These are phyloP conservation scores for Daldinia concentrica DNA, from an alignment of 495 filamentous ascomycete genomes.

Conservation along the genomic window DNA sequence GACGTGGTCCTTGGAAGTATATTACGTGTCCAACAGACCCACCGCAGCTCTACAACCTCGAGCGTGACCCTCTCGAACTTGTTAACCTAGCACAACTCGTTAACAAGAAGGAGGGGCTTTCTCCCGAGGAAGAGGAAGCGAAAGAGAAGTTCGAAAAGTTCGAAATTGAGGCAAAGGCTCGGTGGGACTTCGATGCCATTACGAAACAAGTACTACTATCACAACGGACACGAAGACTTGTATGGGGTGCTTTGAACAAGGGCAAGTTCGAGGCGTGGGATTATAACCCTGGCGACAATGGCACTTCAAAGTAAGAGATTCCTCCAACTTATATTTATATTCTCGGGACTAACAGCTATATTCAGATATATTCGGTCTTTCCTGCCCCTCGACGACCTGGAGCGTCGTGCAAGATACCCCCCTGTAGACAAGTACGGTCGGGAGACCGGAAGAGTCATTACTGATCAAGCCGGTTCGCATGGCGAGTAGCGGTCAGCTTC, in stretches of 20 bases:
- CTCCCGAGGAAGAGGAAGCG: conserved; percentile 53
- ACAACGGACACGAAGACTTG: conserved; percentile 75
- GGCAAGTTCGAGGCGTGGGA: conserved; percentile 80
- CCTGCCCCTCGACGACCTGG: conserved; percentile 73
- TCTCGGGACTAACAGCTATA: conserved; percentile 11
- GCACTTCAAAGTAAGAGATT: conserved; percentile 67
- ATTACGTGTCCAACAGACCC: conserved; percentile 82
- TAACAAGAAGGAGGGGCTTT: conserved; percentile 46
- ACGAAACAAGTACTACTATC: conserved; percentile 71
- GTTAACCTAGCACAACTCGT: conserved; percentile 69
- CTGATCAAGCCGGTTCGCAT: conserved; percentile 60
- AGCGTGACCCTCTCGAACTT: conserved; percentile 75
- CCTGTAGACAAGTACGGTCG: conserved; percentile 68
- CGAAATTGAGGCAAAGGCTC: conserved; percentile 67
- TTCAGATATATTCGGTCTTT: conserved; percentile 72
- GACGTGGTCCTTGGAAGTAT: conserved; percentile 83
- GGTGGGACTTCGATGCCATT: conserved; percentile 80
- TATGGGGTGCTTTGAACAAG: conserved; percentile 76
- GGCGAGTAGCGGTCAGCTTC: conserved; percentile 46
- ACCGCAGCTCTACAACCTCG: conserved; percentile 79
- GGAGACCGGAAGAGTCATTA: conserved; percentile 50
- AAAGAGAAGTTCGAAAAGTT: conserved; percentile 66
- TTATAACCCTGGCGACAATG: conserved; percentile 76
- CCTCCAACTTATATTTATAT: not conserved
- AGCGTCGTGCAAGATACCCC: conserved; percentile 71